Evolutionary conservation across 1,284 basidiomycete genomes (phyloP), one percentile per base, ranked within the genome.

Genomic region (Ustilago shanxiensis): DNA sequence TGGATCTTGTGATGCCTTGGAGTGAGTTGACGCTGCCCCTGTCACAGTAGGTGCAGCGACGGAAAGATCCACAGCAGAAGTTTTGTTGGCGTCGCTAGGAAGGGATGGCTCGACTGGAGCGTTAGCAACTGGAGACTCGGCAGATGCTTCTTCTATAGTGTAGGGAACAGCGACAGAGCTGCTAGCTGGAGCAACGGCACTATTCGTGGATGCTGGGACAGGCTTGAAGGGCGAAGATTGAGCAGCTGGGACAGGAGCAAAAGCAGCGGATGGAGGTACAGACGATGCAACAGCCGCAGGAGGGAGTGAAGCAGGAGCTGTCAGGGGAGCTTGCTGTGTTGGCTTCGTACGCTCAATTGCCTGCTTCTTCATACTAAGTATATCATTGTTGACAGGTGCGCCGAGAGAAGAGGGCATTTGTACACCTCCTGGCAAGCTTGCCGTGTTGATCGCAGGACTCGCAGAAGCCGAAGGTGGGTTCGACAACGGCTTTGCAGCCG

Each of bases 281-380:
- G 51, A 45, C 16, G 24, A 11, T 4, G 56, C 7, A n/a, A 45
- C 41, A 18, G 51, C 41, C 18, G 24, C 47, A 10, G 67, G 44
- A 44, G 41, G 41, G 20, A 44, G 41, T 9, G 41, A 44, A 44
- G 41, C 41, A 20, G 41, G 20, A n/a, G 41, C 41, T n/a, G 41
- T 44, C 1, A 20, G 41, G 20, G 18, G 41, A 3, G 53, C n/a
- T 13, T 59, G 37, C 11, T 51, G 50, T 7, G 31, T 29, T 14
- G 52, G 20, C 24, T 58, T 56, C 2, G 28, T 18, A 22, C 37
- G 45, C 13, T 63, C 52, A 9, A 60, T 59, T 0, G 55, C 60
- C 22, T 52, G 47, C 60, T 66, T 60, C 55, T 63, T 72, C 47
- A 67, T 59, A 41, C 56, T 67, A 11, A 67, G 53, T 4, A 66